Evolutionary conservation across 257 asterid genomes (phyloP), one percentile per base, ranked within the genome.

Genomic region (Sherardia arvensis): DNA sequence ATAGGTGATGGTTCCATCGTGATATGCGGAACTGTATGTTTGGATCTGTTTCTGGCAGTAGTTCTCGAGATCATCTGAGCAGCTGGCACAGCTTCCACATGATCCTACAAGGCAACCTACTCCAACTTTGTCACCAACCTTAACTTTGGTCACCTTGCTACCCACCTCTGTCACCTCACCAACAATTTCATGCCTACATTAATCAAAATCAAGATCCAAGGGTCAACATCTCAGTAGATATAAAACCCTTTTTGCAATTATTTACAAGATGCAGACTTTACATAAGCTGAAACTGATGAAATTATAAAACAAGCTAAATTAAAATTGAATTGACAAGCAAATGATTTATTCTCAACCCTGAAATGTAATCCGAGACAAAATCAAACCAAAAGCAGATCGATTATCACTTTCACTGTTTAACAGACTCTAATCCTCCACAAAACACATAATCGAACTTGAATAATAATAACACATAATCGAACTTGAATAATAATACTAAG

Each of bases 81-180:
- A 73, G 28, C n/a, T 56, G 14, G 49, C 45, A 14, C 77, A 73
- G 25, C 18, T 32, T 11, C 69, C 66, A 28, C 77, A 73, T 0
- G 73, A 67, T 47, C 66, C 73, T 0, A 62, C 70, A 0, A 73
- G 38, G 70, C 63, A 20, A 43, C 77, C 77, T 4, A 73, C 73
- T 0, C 77, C 77, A 0, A 73, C 73, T 53, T 73, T 73, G 22
- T 73, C 77, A 5, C 77, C 77, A 11, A 72, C 70, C 47, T 76
- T 82, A 58, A 78, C 68, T 30, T 82, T 84, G 22, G 74, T 65
- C 2, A 82, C 86, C 59, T 78, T 76, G 71, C 36, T 71, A 3
- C 86, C 88, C 0, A 84, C 79, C 47, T 82, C 69, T 14, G 77
- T 73, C 1, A 62, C 77, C 2, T 29, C 66, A 1, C 77, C 77